These are phyloP conservation scores for Trichoderma sp. DNA, from an alignment of 2,329 filamentous ascomycete species.

Conservation along the genomic window DNA sequence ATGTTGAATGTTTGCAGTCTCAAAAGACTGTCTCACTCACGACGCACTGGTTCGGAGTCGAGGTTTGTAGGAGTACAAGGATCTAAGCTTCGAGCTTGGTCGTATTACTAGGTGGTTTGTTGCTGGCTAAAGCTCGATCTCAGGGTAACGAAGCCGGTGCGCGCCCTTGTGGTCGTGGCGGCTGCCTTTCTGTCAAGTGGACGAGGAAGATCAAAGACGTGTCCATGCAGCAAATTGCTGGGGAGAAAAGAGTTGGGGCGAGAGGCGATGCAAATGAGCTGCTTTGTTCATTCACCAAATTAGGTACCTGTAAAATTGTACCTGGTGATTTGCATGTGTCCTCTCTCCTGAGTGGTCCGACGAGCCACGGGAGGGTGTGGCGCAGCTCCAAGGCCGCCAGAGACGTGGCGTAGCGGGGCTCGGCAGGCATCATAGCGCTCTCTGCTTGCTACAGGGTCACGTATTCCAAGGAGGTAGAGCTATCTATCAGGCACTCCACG, in stretches of 20 bases:
- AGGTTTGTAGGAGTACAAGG: neutral
- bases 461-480: constrained; percentile 5
- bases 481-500: neutral
- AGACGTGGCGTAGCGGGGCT: constrained; percentile 25
- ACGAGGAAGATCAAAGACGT: constrained; percentile 5
- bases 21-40: constrained; percentile 32
- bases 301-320: neutral
- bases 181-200: constrained; percentile 5
- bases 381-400: constrained; percentile 4
- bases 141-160: constrained; percentile 6
- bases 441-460: constrained; percentile 10
- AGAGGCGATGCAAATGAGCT: constrained; percentile 23
- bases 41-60: neutral
- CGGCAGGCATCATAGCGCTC: constrained; percentile 8
- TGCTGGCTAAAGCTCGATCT: neutral
- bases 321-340: constrained; percentile 19
- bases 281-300: constrained; percentile 2
- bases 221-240: constrained; percentile 21
- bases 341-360: constrained; percentile 19
- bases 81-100: neutral
- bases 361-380: constrained; percentile 17
- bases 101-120: constrained; percentile 4
- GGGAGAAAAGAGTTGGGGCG: constrained; percentile 10
- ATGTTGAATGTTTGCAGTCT: constrained; percentile 37
- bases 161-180: neutral